These are phyloP conservation scores for Termitomyces sp. DNA, from an alignment of 768 basidiomycete species.

Conservation along the genomic window DNA sequence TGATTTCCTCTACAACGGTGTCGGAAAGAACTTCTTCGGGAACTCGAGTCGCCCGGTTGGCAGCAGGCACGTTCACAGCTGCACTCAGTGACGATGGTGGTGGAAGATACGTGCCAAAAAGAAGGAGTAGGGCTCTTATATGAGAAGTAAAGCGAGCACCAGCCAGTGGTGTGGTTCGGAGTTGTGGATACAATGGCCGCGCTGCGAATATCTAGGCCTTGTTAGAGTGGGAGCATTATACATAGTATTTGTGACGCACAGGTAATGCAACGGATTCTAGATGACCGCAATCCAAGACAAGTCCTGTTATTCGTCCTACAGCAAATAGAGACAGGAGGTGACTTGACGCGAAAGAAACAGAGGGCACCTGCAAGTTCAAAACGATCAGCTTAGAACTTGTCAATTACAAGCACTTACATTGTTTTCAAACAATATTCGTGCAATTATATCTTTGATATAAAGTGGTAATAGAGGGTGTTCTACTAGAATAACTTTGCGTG, in stretches of 20 bases:
- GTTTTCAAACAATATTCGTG: conserved; percentile 84
- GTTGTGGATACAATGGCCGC: conserved; percentile 77
- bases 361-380: conserved; percentile 64
- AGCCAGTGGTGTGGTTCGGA: conserved; percentile 83
- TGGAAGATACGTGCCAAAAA: conserved; percentile 82
- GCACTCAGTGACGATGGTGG: conserved; percentile 70
- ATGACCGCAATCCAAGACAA: conserved; percentile 91
- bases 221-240: not conserved
- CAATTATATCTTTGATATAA: conserved; percentile 84
- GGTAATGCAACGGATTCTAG: conserved; percentile 87
- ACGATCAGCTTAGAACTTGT: not conserved
- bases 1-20: conserved; percentile 81
- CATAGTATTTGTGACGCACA: conserved; percentile 41
- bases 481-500: conserved; percentile 88
- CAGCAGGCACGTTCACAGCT: conserved; percentile 54
- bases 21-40: conserved; percentile 80
- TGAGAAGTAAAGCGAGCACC: conserved; percentile 79
- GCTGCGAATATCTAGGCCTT: conserved; percentile 76
- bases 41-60: conserved; percentile 60
- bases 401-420: conserved; percentile 46
- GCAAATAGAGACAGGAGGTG: conserved; percentile 83
- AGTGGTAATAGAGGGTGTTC: conserved; percentile 87
- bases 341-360: conserved; percentile 88
- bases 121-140: conserved; percentile 72
- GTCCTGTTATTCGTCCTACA: conserved; percentile 84